These are phyloP conservation scores for Dryadomyces sulphureus DNA, from an alignment of 2,329 filamentous ascomycete species.

Conservation along the genomic window DNA sequence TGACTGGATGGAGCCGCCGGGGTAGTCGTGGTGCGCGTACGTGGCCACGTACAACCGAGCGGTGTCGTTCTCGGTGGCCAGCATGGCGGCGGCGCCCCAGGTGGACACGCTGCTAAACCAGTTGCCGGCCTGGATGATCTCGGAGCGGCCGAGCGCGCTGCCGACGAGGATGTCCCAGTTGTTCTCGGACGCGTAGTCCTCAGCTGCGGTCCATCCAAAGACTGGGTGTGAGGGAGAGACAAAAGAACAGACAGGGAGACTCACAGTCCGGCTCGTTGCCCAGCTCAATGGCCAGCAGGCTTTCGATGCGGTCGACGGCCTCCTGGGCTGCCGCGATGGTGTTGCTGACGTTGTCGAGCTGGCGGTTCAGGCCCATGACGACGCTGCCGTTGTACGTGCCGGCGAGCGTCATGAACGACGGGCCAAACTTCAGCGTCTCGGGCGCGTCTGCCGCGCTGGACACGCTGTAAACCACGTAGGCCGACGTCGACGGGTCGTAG, in stretches of 20 bases:
- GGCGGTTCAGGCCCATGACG: slow-evolving; percentile 37
- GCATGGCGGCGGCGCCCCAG: background rate
- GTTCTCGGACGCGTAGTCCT: slow-evolving; percentile 23
- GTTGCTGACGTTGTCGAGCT: slow-evolving; percentile 35
- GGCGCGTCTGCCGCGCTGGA: slow-evolving; percentile 31
- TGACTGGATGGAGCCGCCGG: slow-evolving; percentile 22
- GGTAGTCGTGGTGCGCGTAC: slow-evolving; percentile 18
- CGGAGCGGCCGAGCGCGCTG: slow-evolving; percentile 17
- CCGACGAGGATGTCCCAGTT: slow-evolving; percentile 22
- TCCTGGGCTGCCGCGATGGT: slow-evolving; percentile 35
- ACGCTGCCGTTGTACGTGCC: slow-evolving; percentile 32
- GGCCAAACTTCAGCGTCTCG: slow-evolving; percentile 32
- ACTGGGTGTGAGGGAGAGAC: slow-evolving; percentile 8
- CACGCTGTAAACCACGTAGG: slow-evolving; percentile 36
- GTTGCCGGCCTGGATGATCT: slow-evolving; percentile 26
- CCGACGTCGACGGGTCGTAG: slow-evolving; percentile 28
- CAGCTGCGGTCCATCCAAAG: slow-evolving; percentile 19
- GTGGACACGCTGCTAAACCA: slow-evolving; percentile 18
- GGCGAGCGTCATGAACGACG: slow-evolving; percentile 35
- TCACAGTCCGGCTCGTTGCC: slow-evolving; percentile 43
- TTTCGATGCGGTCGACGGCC: slow-evolving; percentile 27
- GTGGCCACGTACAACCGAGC: slow-evolving; percentile 25
- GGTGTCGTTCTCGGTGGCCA: slow-evolving; percentile 19
- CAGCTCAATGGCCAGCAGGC: slow-evolving; percentile 37
- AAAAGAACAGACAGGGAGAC: slow-evolving; percentile 12